Evolutionary conservation across 306 rosid genomes (phyloP), one percentile per base, ranked within the genome.

Genomic region (Comarum palustre): DNA sequence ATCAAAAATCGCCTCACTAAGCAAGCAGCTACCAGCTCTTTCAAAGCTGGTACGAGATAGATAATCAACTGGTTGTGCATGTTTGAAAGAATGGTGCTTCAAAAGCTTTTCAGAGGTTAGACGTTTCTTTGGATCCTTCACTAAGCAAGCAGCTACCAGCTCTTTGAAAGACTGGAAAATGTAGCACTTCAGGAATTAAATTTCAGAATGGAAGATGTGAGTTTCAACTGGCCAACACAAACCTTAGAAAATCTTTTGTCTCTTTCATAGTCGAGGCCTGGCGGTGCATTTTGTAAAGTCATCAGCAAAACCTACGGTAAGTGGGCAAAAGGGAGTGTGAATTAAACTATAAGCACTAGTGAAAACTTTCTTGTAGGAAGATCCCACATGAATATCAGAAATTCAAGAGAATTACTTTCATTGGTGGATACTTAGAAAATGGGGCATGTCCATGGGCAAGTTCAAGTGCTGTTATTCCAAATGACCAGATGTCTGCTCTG

Each of bases 401-500:
- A 64, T 75, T 75, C 45, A 65, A 72, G 76, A 73, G 77, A 76
- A 74, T 87, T 93, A 93, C 98, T 83, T 93, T 93, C 97, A 89
- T 90, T 1, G 98, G 97, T 39, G 98, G 98, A 82, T 93, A 89
- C 84, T 90, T 93, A 65, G 98, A 93, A 91, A 90, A 93, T 43
- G 98, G 98, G 72, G 98, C 97, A 80, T 93, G 98, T 34, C 98
- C 98, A 79, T 93, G 98, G 69, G 98, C 98, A 80, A 93, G 98
- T 81, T 93, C 98, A 62, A 93, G 98, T 60, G 98, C 98, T 58
- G 98, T 93, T 87, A 93, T 93, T 77, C 98, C 98, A 81, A 93
- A 85, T 73, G 98, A 93, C 98, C 98, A 93, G 63, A 90, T 89
- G 81, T 93, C 98, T 69, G 96, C 98, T 83, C 98, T 93, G 93